Conservation (phyloP, 2,329 filamentous ascomycete genomes). For the Colletotrichum lentis region DNA sequence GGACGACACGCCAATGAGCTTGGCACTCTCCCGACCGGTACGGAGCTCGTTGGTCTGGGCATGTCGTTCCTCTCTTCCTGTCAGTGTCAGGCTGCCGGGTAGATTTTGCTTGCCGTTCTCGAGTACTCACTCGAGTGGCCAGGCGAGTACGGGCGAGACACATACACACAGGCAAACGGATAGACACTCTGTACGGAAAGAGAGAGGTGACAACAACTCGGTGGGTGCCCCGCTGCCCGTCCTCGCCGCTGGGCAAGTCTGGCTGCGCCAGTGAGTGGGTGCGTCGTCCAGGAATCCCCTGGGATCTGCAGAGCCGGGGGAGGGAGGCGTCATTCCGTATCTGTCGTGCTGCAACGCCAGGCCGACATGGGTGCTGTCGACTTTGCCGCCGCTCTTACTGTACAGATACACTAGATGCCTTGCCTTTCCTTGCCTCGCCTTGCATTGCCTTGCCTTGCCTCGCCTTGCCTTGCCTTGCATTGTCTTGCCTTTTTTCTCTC, state of each 20-base stretch:
- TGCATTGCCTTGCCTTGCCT: conserved; percentile 7
- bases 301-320: conserved; percentile 33
- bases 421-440: no score
- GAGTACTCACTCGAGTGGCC: no score
- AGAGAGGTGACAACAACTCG: conserved; percentile 1
- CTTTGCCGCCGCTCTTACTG: conserved; percentile 30
- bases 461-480: conserved; percentile 3
- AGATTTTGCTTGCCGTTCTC: neutral
- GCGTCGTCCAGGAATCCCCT: conserved; percentile 29
- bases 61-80: neutral
- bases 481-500: neutral
- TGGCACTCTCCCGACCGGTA: conserved; percentile 28
- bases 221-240: conserved; percentile 1
- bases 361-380: conserved; percentile 26
- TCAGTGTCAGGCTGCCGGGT: neutral
- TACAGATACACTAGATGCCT: no score
- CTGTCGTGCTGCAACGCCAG: conserved; percentile 37
- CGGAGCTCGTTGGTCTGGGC: conserved; percentile 12
- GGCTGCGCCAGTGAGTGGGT: conserved; percentile 17
- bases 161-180: neutral
- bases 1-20: conserved; percentile 32
- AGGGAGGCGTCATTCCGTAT: conserved; percentile 33
- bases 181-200: neutral
- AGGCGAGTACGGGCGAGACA: no score
- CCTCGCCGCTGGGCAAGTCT: conserved; percentile 10